These are phyloP conservation scores for Stereum hirsutum DNA, from an alignment of 1,284 basidiomycete species.

Conservation along the genomic window DNA sequence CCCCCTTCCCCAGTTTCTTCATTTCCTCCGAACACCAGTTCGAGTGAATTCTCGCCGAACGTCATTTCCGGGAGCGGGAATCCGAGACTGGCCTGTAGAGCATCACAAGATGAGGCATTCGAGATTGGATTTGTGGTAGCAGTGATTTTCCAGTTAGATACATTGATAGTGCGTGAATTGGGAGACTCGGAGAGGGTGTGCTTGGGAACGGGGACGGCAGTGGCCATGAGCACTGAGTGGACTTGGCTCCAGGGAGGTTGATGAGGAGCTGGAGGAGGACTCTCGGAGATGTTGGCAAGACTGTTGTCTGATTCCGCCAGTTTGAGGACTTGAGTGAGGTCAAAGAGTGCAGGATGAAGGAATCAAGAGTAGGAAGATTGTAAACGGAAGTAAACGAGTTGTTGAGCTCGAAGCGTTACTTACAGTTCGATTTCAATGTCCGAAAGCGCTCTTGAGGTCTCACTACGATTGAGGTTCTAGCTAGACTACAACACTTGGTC, in stretches of 20 bases:
- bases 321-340: constrained; percentile 6
- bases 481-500: neutral
- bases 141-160: constrained; percentile 56
- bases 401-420: neutral
- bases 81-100: constrained; percentile 51
- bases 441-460: too few relatives aligned
- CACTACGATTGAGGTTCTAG: too few relatives aligned
- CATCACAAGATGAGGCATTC: constrained; percentile 67
- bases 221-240: constrained; percentile 24
- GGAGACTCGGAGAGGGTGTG: constrained; percentile 59
- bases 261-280: too few relatives aligned
- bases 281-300: too few relatives aligned
- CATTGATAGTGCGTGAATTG: constrained; percentile 55
- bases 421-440: neutral
- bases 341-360: neutral
- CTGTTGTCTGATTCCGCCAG: constrained; percentile 8
- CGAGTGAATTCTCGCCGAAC: constrained; percentile 81
- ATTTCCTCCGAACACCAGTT: too few relatives aligned
- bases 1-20: constrained; percentile 50
- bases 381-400: neutral
- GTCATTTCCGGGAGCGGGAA: constrained; percentile 96
- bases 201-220: constrained; percentile 40
- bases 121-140: constrained; percentile 66
- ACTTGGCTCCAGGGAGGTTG: constrained; percentile 1
- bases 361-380: neutral